These are phyloP conservation scores for Taphrina sp. DNA, from an alignment of 1,139 yeast genomes.

Conservation along the genomic window DNA sequence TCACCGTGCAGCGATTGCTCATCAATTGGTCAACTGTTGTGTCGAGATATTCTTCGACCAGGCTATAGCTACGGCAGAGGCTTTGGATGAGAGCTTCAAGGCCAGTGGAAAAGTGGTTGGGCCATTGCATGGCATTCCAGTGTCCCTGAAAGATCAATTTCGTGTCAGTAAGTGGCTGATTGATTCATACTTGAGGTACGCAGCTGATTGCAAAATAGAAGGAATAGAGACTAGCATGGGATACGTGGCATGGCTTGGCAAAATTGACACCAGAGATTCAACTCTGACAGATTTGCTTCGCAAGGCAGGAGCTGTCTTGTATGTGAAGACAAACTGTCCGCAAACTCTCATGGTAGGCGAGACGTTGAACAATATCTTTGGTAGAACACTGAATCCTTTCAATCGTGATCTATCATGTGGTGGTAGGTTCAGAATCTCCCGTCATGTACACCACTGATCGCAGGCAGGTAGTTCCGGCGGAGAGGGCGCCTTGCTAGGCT, in stretches of 20 bases:
- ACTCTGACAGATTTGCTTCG: constrained; percentile 40
- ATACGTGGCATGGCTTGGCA: constrained; percentile 47
- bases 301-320: constrained; percentile 64
- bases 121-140: constrained; percentile 76
- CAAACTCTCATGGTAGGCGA: constrained; percentile 52
- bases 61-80: constrained; percentile 56
- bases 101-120: constrained; percentile 62
- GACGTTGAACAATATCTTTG: constrained; percentile 43
- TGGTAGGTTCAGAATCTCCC: no score
- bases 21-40: constrained; percentile 57
- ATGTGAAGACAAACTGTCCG: constrained; percentile 57
- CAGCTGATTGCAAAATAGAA: no score
- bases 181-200: no score
- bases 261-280: constrained; percentile 45
- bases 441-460: no score
- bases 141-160: constrained; percentile 73
- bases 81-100: constrained; percentile 54
- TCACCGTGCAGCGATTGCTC: constrained; percentile 56
- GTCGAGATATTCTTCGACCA: constrained; percentile 59
- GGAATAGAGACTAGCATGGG: constrained; percentile 46
- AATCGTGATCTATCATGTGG: constrained; percentile 52
- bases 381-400: constrained; percentile 50
- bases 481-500: constrained; percentile 54
- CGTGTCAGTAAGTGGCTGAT: constrained; percentile 47
- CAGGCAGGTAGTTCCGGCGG: constrained; percentile 59